A percentile compares a stretch with the other conserved stretches of the same genome.
Conservation (phyloP, 306 rosid species). For the Neltuma alba region DNA sequence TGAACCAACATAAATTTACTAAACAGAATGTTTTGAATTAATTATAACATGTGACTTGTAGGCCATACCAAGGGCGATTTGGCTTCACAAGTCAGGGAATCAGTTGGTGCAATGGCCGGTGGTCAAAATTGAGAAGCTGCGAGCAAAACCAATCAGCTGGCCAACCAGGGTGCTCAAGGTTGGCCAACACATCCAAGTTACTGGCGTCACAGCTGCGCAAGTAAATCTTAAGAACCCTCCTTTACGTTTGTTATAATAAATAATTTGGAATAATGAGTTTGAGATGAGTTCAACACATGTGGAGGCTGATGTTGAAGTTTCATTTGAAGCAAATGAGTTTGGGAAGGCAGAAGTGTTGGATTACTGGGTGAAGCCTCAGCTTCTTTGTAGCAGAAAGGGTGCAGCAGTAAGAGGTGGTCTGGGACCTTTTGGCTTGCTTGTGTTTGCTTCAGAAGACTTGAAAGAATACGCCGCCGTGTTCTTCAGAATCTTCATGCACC, state of each 20-base stretch:
- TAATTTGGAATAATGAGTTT: too few relatives aligned
- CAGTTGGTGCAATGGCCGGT: too few relatives aligned
- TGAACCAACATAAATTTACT: too few relatives aligned
- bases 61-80: too few relatives aligned
- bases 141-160: conserved; percentile 40
- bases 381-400: conserved; percentile 58
- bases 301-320: conserved; percentile 79
- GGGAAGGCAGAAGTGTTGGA: conserved; percentile 52
- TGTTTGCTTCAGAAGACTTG: conserved; percentile 66
- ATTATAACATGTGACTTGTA: background rate
- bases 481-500: conserved; percentile 60
- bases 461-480: conserved; percentile 72
- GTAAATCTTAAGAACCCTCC: conserved; percentile 29
- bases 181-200: conserved; percentile 45
- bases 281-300: too few relatives aligned
- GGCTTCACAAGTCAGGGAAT: too few relatives aligned
- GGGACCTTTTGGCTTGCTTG: conserved; percentile 80
- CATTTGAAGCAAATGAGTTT: conserved; percentile 49
- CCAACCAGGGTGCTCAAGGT: conserved; percentile 49
- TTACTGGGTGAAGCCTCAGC: conserved; percentile 55
- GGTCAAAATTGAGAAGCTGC: conserved; percentile 61
- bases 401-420: conserved; percentile 50
- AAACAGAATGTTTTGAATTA: too few relatives aligned
- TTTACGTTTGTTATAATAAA: too few relatives aligned
- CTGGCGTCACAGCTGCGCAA: conserved; percentile 60